Conservation (phyloP, 176 grass and related monocot species). For the Luzula sylvatica region DNA sequence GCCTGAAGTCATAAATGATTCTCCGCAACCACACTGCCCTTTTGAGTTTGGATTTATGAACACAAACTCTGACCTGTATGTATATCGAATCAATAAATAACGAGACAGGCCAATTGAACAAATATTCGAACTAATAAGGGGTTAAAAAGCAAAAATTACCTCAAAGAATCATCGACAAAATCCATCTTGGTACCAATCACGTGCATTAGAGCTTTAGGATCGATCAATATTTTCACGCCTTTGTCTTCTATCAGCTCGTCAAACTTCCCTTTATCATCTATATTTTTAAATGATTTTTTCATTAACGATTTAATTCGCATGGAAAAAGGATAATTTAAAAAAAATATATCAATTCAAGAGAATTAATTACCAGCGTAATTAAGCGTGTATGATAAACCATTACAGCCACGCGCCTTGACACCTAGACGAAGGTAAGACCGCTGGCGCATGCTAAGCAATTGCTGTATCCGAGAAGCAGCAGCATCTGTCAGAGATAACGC, state of each 20-base stretch:
- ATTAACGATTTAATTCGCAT: constrained; percentile 17
- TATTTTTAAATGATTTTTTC: neutral
- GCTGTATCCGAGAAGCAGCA: constrained; percentile 43
- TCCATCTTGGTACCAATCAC: constrained; percentile 95
- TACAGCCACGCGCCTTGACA: constrained; percentile 74
- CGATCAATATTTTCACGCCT: constrained; percentile 83
- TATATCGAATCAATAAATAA: neutral
- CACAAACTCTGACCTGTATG: constrained; percentile 69
- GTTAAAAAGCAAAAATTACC: constrained; percentile 18
- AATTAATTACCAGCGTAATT: constrained; percentile 61
- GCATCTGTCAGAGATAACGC: constrained; percentile 48
- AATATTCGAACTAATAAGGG: neutral
- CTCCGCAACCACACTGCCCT: constrained; percentile 78
- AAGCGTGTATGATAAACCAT: constrained; percentile 81
- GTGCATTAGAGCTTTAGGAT: constrained; percentile 92
- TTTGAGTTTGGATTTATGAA: constrained; percentile 90
- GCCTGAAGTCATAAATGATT: constrained; percentile 76
- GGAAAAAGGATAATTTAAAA: neutral
- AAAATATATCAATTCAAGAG: too few relatives aligned
- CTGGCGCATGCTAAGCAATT: constrained; percentile 63
- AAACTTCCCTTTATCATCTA: constrained; percentile 88
- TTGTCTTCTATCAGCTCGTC: constrained; percentile 79
- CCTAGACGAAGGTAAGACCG: constrained; percentile 55
- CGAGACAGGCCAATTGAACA: neutral
- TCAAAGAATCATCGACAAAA: constrained; percentile 58